phyloP scores from a whole-genome alignment of 2,329 filamentous ascomycete species.

The Fusarium pseudoanthophilum region DNA sequence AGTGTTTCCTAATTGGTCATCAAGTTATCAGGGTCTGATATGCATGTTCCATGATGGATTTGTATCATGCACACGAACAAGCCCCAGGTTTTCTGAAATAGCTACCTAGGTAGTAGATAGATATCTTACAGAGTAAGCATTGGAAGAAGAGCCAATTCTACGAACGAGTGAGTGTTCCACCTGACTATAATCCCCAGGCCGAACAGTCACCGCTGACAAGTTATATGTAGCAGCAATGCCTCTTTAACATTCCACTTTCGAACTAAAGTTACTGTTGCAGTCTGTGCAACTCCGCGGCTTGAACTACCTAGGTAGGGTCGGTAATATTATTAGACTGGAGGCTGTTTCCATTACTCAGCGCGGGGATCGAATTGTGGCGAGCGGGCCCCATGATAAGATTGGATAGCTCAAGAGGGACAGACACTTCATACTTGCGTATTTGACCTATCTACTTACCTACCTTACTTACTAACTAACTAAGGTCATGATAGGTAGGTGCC shows the following conservation, averaged over 20 bases:
- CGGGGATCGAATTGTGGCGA: slow-evolving; percentile 29
- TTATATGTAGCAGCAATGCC: background rate
- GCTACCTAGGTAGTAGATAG: background rate
- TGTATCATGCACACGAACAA: background rate
- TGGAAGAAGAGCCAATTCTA: background rate
- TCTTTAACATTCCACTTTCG: slow-evolving; percentile 5
- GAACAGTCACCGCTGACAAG: background rate
- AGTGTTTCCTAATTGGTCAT: background rate
- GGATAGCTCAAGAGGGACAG: background rate
- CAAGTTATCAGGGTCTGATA: background rate
- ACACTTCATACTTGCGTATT: slow-evolving; percentile 28
- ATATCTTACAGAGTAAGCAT: background rate
- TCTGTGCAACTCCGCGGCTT: slow-evolving; percentile 25
- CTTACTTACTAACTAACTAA: too few species aligned
- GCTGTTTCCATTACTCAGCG: slow-evolving; percentile 34
- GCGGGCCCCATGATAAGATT: slow-evolving; percentile 33
- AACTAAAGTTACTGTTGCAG: slow-evolving; percentile 2
- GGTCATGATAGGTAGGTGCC: slow-evolving; percentile 18
- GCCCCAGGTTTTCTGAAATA: background rate
- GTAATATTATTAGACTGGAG: background rate
- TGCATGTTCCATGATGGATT: background rate
- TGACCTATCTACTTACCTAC: background rate
- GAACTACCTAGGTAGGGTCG: background rate
- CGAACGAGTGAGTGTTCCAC: background rate
- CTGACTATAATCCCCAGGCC: background rate